These are phyloP conservation scores for Penicillium coffeae DNA, from an alignment of 495 filamentous ascomycete species.

Conservation along the genomic window DNA sequence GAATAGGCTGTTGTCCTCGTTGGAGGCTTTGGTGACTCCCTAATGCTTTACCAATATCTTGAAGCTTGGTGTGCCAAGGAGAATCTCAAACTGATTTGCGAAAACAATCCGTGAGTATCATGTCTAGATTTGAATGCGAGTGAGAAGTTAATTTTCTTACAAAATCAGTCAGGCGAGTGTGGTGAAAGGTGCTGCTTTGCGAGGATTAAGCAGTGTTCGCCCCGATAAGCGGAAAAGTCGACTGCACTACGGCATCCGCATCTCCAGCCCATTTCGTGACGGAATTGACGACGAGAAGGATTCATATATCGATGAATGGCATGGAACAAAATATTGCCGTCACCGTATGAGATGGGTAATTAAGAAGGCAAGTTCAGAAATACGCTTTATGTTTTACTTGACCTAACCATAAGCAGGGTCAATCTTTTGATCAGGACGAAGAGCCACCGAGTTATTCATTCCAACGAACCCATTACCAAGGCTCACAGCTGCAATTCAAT, in stretches of 20 bases:
- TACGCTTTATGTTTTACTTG: not conserved
- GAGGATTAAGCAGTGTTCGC: not conserved
- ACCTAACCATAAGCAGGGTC: not conserved
- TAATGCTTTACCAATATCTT: conserved; percentile 35
- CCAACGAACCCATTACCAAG: not conserved
- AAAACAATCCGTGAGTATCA: not conserved
- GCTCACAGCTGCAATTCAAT: not conserved
- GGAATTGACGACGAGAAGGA: not conserved
- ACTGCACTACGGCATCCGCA: not conserved
- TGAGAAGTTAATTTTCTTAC: conserved; percentile 34
- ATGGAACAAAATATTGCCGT: not conserved
- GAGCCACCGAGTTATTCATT: not conserved
- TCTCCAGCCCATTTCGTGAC: not conserved
- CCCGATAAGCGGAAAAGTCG: conserved; percentile 1
- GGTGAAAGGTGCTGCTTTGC: conserved; percentile 1
- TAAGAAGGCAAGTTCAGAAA: not conserved
- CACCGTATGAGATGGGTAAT: not conserved
- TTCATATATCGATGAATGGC: not conserved
- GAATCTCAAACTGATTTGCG: not conserved
- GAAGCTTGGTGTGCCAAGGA: not conserved
- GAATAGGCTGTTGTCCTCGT: conserved; percentile 58
- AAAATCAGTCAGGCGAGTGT: conserved; percentile 30
- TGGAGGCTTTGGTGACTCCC: conserved; percentile 65
- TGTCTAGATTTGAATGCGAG: conserved; percentile 30
- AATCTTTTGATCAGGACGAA: not conserved